A percentile compares a stretch with the other conserved stretches of the same genome.
These are phyloP conservation scores for Zanthoxylum bungeanum DNA, from an alignment of 345 rosid species.

Conservation along the genomic window DNA sequence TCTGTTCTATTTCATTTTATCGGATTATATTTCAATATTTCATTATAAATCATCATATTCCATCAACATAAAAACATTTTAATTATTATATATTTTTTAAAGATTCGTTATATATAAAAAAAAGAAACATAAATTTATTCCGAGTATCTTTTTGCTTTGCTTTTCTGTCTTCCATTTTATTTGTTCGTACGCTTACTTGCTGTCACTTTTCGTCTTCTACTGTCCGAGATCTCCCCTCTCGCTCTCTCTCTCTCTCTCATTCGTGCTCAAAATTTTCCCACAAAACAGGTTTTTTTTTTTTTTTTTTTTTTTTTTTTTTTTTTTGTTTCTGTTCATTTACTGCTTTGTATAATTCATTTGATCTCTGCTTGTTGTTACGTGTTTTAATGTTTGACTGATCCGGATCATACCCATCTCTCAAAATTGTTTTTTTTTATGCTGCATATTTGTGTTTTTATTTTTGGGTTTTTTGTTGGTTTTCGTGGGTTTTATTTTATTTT, in stretches of 20 bases:
- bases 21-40: too few relatives aligned
- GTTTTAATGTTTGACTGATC: background rate
- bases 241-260: background rate
- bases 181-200: background rate
- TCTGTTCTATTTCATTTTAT: too few relatives aligned
- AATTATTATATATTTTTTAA: too few relatives aligned
- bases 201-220: background rate
- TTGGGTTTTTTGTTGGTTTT: slow-evolving; percentile 10
- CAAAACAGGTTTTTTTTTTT: background rate
- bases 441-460: background rate
- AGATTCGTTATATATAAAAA: too few relatives aligned
- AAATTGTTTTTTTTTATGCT: background rate
- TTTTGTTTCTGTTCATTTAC: background rate
- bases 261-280: background rate
- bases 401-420: background rate
- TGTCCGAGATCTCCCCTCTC: background rate
- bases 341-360: background rate
- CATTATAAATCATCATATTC: too few relatives aligned
- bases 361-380: background rate
- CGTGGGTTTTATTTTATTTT: background rate
- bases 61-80: too few relatives aligned
- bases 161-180: background rate
- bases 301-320: background rate
- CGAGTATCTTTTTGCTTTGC: background rate
- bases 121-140: background rate